Evolutionary conservation across 805 yeast species (phyloP).

Genomic region (Wickerhamomyces chaumierensis): DNA sequence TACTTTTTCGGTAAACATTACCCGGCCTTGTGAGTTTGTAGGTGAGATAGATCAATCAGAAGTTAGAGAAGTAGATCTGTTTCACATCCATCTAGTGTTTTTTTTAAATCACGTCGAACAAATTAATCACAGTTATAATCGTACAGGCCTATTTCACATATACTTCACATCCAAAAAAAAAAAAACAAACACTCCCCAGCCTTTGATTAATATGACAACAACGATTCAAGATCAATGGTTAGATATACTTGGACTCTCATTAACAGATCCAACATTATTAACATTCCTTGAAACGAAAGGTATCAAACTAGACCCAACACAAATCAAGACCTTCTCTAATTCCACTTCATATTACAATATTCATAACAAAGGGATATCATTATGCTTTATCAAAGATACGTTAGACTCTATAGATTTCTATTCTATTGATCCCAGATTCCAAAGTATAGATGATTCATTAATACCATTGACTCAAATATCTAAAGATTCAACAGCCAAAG

Average conservation of each 20-base stretch:
- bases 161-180: no score
- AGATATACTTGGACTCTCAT: neutral
- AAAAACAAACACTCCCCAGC: no score
- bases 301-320: neutral
- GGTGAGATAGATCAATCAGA: no score
- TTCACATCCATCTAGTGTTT: no score
- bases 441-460: conserved; percentile 2
- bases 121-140: no score
- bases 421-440: conserved; percentile 13
- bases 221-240: no score
- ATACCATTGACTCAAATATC: conserved; percentile 14
- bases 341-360: conserved; percentile 13
- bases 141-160: no score
- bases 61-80: no score
- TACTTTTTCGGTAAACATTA: no score
- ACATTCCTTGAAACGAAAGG: neutral
- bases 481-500: conserved; percentile 16
- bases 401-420: conserved; percentile 27
- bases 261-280: neutral
- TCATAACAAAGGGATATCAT: conserved; percentile 15
- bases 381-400: conserved; percentile 5
- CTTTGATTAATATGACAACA: no score
- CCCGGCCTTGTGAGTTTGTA: no score
- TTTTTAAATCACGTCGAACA: no score
- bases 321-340: conserved; percentile 1